Conservation (phyloP, 768 basidiomycete species). For the Boletus pseudo-olivaceus region DNA sequence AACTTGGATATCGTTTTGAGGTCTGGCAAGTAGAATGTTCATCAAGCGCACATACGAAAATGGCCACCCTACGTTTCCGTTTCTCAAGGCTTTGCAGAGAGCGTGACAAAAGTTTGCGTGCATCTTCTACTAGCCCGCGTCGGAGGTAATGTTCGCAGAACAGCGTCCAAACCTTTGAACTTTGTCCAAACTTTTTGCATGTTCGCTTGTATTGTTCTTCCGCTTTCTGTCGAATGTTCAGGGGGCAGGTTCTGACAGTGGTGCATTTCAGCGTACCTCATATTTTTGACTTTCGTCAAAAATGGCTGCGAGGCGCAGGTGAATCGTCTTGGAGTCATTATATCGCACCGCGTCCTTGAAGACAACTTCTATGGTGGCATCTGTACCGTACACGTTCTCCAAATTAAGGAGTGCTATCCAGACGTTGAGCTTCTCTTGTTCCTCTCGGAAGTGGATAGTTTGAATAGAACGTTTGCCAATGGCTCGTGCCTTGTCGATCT, state of each 20-base stretch:
- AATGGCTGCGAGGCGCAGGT: slow-evolving; percentile 81
- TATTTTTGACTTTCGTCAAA: slow-evolving; percentile 79
- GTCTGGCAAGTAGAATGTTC: slow-evolving; percentile 46
- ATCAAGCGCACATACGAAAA: not conserved
- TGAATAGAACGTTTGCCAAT: slow-evolving; percentile 80
- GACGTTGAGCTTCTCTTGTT: slow-evolving; percentile 92
- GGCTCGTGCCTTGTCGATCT: slow-evolving; percentile 90
- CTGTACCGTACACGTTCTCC: slow-evolving; percentile 90
- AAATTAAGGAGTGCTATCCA: slow-evolving; percentile 97
- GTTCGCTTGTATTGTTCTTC: slow-evolving; percentile 87
- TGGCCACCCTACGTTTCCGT: slow-evolving; percentile 74
- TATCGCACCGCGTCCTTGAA: slow-evolving; percentile 89
- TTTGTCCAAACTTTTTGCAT: slow-evolving; percentile 91
- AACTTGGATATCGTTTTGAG: slow-evolving; percentile 94
- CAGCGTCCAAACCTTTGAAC: slow-evolving; percentile 91
- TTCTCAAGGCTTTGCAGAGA: slow-evolving; percentile 89
- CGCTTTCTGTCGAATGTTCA: slow-evolving; percentile 58
- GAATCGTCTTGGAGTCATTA: slow-evolving; percentile 90
- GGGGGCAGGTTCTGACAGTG: not conserved
- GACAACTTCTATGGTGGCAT: slow-evolving; percentile 68
- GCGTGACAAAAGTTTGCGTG: slow-evolving; percentile 81
- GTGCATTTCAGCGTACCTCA: slow-evolving; percentile 48
- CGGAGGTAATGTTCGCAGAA: slow-evolving; percentile 82
- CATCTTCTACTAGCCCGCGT: slow-evolving; percentile 69
- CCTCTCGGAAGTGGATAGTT: slow-evolving; percentile 93